phyloP scores from a whole-genome alignment of 371 early-diverging fungal genomes.

The Mucor piriformis region DNA sequence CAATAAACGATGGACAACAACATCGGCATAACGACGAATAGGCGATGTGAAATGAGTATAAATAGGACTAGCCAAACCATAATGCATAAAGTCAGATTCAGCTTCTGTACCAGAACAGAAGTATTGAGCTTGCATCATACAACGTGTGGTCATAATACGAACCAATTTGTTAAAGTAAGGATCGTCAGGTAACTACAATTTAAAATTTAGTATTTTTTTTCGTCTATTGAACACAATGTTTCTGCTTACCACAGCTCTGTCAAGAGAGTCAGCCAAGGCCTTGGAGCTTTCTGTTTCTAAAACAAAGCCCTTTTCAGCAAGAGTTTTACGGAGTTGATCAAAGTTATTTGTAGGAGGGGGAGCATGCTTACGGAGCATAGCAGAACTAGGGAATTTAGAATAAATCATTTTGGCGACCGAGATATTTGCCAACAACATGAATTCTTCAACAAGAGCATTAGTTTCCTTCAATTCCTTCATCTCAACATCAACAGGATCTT shows the following conservation, averaged over 20 bases:
- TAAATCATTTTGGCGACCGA: constrained; percentile 95
- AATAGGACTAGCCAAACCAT: constrained; percentile 83
- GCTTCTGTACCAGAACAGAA: constrained; percentile 82
- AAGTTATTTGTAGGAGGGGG: constrained; percentile 80
- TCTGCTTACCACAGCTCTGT: constrained; percentile 63
- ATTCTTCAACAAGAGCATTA: constrained; percentile 98
- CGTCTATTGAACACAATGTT: neutral
- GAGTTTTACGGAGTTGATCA: constrained; percentile 73
- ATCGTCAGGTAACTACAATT: constrained; percentile 61
- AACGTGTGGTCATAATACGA: constrained; percentile 91
- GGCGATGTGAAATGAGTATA: constrained; percentile 98
- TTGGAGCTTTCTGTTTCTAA: constrained; percentile 63
- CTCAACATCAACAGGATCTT: constrained; percentile 88
- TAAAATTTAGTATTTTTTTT: neutral
- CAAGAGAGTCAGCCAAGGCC: constrained; percentile 83
- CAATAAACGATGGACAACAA: constrained; percentile 92
- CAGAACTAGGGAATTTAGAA: constrained; percentile 86
- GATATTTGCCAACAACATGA: constrained; percentile 99
- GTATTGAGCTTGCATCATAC: constrained; percentile 93
- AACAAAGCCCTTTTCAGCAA: constrained; percentile 56
- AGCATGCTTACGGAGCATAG: constrained; percentile 89
- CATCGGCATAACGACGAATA: constrained; percentile 94
- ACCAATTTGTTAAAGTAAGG: constrained; percentile 90
- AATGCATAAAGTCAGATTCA: constrained; percentile 83
- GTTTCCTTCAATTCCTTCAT: constrained; percentile 94